Conservation (phyloP, 1,139 yeast genomes). For the Komagataea norvegica region DNA sequence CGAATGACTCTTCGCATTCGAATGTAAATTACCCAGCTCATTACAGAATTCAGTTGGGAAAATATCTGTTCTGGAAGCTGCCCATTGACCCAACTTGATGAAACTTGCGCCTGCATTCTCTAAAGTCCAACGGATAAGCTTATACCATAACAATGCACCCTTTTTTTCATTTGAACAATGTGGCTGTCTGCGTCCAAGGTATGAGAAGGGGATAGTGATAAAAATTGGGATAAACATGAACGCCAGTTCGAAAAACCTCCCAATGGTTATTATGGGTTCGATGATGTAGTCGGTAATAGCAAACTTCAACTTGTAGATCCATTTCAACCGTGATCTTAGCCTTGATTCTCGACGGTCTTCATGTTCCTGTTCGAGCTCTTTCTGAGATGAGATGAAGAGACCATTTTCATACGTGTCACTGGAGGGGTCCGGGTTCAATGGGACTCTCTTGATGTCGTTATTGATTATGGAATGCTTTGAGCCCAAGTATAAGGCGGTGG, state of each 20-base stretch:
- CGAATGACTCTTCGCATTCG: slow-evolving; percentile 76
- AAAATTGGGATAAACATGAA: slow-evolving; percentile 68
- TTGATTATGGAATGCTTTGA: neutral
- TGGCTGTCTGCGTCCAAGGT: slow-evolving; percentile 56
- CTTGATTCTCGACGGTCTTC: slow-evolving; percentile 27
- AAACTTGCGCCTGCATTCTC: slow-evolving; percentile 93
- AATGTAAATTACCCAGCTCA: slow-evolving; percentile 72
- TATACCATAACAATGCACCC: slow-evolving; percentile 74
- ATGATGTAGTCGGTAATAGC: slow-evolving; percentile 46
- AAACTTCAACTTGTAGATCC: slow-evolving; percentile 37
- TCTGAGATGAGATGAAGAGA: slow-evolving; percentile 55
- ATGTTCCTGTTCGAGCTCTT: slow-evolving; percentile 38
- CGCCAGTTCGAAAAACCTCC: slow-evolving; percentile 66
- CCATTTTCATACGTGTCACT: slow-evolving; percentile 71
- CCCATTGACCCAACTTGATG: slow-evolving; percentile 98
- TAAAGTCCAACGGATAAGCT: slow-evolving; percentile 58
- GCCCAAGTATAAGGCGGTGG: no score
- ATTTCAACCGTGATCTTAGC: slow-evolving; percentile 24
- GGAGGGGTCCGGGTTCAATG: slow-evolving; percentile 36
- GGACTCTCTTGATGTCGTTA: slow-evolving; percentile 6
- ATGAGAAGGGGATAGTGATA: slow-evolving; percentile 57
- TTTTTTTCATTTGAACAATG: slow-evolving; percentile 35
- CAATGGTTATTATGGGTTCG: slow-evolving; percentile 66
- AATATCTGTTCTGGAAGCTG: slow-evolving; percentile 95
- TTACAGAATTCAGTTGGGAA: slow-evolving; percentile 77